Evolutionary conservation across 805 yeast genomes (phyloP).

Genomic region (Ogataea nitratoaversa): DNA sequence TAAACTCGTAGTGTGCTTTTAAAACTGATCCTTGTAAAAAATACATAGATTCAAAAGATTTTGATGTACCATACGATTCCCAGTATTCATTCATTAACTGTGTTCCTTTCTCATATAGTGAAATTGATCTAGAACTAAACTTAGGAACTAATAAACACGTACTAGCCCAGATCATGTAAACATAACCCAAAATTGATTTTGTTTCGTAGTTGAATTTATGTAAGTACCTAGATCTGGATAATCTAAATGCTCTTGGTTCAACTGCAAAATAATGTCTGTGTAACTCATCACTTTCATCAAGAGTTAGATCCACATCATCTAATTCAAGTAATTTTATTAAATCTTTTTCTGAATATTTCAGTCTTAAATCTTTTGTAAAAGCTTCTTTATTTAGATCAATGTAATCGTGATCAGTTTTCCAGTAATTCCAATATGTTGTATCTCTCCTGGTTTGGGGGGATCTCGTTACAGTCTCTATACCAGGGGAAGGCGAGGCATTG

Average conservation of each 20-base stretch:
- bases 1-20: conserved; percentile 26
- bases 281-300: conserved; percentile 19
- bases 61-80: conserved; percentile 11
- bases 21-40: conserved; percentile 23
- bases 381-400: neutral
- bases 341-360: conserved; percentile 6
- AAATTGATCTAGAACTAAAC: conserved; percentile 13
- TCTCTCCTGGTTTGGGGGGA: too few species aligned
- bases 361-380: neutral
- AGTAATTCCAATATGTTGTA: too few species aligned
- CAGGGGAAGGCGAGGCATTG: too few species aligned
- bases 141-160: conserved; percentile 15
- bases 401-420: too few species aligned
- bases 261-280: conserved; percentile 15
- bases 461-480: too few species aligned
- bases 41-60: conserved; percentile 19
- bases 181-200: conserved; percentile 12
- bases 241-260: conserved; percentile 11
- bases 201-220: conserved; percentile 19
- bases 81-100: conserved; percentile 15
- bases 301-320: conserved; percentile 16
- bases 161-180: conserved; percentile 24
- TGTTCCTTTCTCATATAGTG: conserved; percentile 17
- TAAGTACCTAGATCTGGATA: conserved; percentile 19
- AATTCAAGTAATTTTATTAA: conserved; percentile 8